Base-by-base conservation (phyloP, 805 yeast genomes). In the Yamadazyma insecticola region DNA sequence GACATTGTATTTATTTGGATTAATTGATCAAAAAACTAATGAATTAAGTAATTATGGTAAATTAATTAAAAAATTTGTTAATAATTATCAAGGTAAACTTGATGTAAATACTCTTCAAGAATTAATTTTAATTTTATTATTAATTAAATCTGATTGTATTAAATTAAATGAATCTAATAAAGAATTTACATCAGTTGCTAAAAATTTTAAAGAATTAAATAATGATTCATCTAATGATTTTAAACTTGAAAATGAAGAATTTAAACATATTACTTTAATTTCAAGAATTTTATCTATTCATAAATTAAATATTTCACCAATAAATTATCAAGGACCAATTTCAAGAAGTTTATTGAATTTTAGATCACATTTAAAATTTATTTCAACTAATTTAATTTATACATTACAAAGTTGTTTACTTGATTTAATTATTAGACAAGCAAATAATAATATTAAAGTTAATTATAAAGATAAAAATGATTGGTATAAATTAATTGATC, bases 301-400 rank as follows among this genome's bases (percentile, higher is more conserved):
- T 30, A 58, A 48, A 38, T 48, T 63, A 26, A 50, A 60, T 23
- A 55, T 63, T 18, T 43, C 62, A 26, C 75, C 75, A 16, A 63
- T 63, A 23, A 74, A 71, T 29, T 79, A 75, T 56, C 70, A 72
- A 26, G 89, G 89, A 2, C 88, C 87, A 10, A 64, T 86, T 20
- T 82, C 86, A 12, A 73, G 80, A 42, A 70, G 74, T 22, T 60
- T 85, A 21, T 61, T 84, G 29, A 72, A 76, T 26, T 82, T 81
- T 51, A 71, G 88, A 48, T 78, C 87, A 13, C 75, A 76, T 34
- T 51, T 81, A 28, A 68, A 76, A 33, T 71, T 71, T 28, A 53
- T 81, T 28, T 69, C 69, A 18, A 57, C 55, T 14, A 67, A 67
- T 24, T 50, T 77, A 16, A 69, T 74, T 37, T 78, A 76, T 40